phyloP scores from a whole-genome alignment of 202 grass and related monocot genomes.

The Sporobolus alterniflorus region DNA sequence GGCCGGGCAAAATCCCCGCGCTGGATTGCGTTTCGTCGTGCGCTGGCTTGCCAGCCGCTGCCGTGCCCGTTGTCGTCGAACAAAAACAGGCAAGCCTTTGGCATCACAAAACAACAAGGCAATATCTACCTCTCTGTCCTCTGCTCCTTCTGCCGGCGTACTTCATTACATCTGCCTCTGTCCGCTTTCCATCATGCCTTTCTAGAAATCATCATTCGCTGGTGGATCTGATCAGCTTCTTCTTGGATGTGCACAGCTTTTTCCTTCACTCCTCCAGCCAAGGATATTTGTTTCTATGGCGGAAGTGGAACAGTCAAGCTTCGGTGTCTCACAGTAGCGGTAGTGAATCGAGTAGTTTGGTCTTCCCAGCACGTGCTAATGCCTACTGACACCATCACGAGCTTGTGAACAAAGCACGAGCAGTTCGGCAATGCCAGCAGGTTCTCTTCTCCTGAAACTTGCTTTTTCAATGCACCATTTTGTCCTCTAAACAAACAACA shows the following conservation, averaged over 20 bases:
- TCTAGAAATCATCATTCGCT: slow-evolving; percentile 61
- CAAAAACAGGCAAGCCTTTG: background rate
- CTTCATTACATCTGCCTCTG: slow-evolving; percentile 30
- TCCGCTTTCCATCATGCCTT: slow-evolving; percentile 51
- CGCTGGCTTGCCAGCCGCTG: background rate
- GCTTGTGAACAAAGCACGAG: background rate
- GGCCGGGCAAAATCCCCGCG: background rate
- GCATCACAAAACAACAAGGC: background rate
- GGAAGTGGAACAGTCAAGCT: too few relatives aligned
- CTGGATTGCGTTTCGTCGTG: background rate
- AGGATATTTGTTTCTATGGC: background rate
- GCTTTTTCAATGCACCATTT: background rate
- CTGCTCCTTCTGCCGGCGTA: slow-evolving; percentile 2
- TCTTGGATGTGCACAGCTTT: background rate
- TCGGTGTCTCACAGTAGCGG: background rate
- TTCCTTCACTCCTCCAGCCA: background rate
- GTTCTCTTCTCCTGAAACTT: background rate
- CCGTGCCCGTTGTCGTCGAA: background rate
- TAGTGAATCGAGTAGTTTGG: background rate
- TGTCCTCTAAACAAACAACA: background rate
- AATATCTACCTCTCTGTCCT: slow-evolving; percentile 36
- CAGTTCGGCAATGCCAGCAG: background rate
- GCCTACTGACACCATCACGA: slow-evolving; percentile 6
- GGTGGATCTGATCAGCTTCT: background rate
- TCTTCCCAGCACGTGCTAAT: background rate